Percentiles rank a stretch among this genome's conserved stretches.
Evolutionary conservation across 2,329 filamentous ascomycete genomes (phyloP).

Genomic region (Xylaria arbuscula): DNA sequence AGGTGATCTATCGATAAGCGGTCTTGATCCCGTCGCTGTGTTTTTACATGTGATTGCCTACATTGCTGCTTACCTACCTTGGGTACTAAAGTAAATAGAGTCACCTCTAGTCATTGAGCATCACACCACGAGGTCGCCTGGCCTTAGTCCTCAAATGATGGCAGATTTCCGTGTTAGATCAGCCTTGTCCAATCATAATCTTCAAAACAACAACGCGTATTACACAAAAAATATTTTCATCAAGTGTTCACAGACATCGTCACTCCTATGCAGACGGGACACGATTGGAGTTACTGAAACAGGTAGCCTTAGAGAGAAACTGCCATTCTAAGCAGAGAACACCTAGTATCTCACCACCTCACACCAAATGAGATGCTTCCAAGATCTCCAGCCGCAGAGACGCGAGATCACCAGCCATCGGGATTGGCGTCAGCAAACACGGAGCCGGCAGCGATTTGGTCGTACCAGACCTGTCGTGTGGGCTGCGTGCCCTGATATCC

Average conservation of each 20-base stretch:
- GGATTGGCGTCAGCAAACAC: constrained; percentile 55
- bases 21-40: background rate
- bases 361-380: background rate
- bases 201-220: background rate
- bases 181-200: background rate
- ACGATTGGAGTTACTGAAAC: too few species aligned
- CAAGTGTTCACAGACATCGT: background rate
- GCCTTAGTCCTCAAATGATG: background rate
- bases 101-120: background rate
- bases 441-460: constrained; percentile 59
- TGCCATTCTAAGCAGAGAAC: background rate
- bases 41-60: constrained; percentile 35
- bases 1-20: constrained; percentile 14
- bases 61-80: too few species aligned
- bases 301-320: background rate
- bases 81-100: background rate
- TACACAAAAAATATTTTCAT: background rate
- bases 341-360: background rate
- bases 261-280: background rate
- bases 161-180: background rate
- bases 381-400: background rate
- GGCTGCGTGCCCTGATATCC: constrained; percentile 39
- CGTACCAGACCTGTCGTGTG: constrained; percentile 61
- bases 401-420: constrained; percentile 32
- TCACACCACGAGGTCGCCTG: background rate